Percentiles rank a stretch among this genome's conserved stretches.
Evolutionary conservation across 2,329 filamentous ascomycete genomes (phyloP).

Genomic region (Torrubiellomyces zombiae): DNA sequence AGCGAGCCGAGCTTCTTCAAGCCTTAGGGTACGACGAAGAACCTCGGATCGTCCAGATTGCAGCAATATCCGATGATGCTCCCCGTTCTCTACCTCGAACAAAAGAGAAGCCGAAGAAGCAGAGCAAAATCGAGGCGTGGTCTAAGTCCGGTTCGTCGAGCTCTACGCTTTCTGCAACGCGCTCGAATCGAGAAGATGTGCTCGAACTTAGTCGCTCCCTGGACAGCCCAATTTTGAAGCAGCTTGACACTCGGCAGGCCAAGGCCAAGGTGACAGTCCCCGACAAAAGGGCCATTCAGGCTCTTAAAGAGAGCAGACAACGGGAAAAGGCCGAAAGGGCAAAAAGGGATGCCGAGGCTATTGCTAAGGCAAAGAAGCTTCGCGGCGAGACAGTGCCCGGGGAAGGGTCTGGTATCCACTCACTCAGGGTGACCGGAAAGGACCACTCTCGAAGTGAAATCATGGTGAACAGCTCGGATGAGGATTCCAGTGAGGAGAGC

Average conservation of each 20-base stretch:
- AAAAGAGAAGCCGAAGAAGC: conserved; percentile 30
- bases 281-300: conserved; percentile 20
- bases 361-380: conserved; percentile 46
- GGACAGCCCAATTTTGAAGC: conserved; percentile 29
- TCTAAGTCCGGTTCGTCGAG: conserved; percentile 30
- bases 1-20: conserved; percentile 67
- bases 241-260: conserved; percentile 22
- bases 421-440: conserved; percentile 58
- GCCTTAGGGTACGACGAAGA: conserved; percentile 42
- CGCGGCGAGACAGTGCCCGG: conserved; percentile 29
- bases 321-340: conserved; percentile 60
- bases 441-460: conserved; percentile 73
- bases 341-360: conserved; percentile 52
- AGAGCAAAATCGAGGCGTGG: conserved; percentile 45
- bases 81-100: conserved; percentile 7
- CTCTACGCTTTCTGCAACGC: conserved; percentile 9
- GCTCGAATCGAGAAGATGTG: conserved; percentile 29
- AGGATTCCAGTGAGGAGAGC: conserved; percentile 54
- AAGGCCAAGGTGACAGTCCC: conserved; percentile 14
- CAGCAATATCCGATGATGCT: conserved; percentile 10
- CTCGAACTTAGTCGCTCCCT: conserved; percentile 28
- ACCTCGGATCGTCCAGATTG: conserved; percentile 29
- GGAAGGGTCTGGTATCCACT: conserved; percentile 62
- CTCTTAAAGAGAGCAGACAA: conserved; percentile 54
- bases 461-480: conserved; percentile 76